These are phyloP conservation scores for Babesia divergens DNA, from an alignment of 169 alveolate species.

Conservation along the genomic window DNA sequence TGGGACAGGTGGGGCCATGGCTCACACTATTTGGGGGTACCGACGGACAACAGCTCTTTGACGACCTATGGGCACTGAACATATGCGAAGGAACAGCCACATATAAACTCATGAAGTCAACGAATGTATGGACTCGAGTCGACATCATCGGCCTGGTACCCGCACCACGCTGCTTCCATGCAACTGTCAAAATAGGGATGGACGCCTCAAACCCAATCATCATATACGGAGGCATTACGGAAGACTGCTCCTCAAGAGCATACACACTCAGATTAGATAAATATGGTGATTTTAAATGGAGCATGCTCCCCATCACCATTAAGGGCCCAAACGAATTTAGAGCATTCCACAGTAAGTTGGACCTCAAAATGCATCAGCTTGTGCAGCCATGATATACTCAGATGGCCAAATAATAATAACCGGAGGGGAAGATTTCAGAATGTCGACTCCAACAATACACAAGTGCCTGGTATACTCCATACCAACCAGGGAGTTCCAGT, in stretches of 20 bases:
- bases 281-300: slow-evolving; percentile 29
- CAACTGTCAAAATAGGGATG: slow-evolving; percentile 42
- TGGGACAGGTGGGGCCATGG: slow-evolving; percentile 41
- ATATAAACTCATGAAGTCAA: not conserved
- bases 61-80: slow-evolving; percentile 58
- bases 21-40: slow-evolving; percentile 59
- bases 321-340: slow-evolving; percentile 42
- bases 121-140: slow-evolving; percentile 33
- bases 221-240: slow-evolving; percentile 47
- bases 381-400: slow-evolving; percentile 29
- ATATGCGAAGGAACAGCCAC: slow-evolving; percentile 1
- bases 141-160: slow-evolving; percentile 39
- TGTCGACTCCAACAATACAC: slow-evolving; percentile 1
- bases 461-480: slow-evolving; percentile 29
- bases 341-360: slow-evolving; percentile 40
- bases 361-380: no score
- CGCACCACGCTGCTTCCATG: slow-evolving; percentile 57
- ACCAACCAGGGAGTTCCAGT: slow-evolving; percentile 28
- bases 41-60: slow-evolving; percentile 13
- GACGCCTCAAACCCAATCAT: slow-evolving; percentile 46
- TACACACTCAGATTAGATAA: slow-evolving; percentile 17
- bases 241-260: not conserved
- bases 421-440: slow-evolving; percentile 53
- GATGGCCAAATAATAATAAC: slow-evolving; percentile 34
- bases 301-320: slow-evolving; percentile 42